Percentiles rank a stretch among this genome's conserved stretches.
Conservation (phyloP, 2,329 filamentous ascomycete genomes). For the Aspergillus sp. region DNA sequence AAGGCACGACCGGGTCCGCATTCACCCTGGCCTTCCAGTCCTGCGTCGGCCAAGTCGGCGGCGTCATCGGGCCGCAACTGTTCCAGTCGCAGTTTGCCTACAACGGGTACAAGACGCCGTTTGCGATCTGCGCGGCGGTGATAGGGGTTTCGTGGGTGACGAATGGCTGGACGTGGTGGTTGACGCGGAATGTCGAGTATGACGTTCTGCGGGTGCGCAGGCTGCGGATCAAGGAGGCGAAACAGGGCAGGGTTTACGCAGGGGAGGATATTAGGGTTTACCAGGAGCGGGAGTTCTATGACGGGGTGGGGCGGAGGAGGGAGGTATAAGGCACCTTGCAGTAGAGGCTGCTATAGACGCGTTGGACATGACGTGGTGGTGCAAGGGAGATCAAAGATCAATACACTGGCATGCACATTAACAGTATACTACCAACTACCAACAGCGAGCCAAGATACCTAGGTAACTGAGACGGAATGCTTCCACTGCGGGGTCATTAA, state of each 20-base stretch:
- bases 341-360: not conserved
- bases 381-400: too few relatives aligned
- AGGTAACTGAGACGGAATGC: too few relatives aligned
- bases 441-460: too few relatives aligned
- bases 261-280: slow-evolving; percentile 13
- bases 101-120: slow-evolving; percentile 15
- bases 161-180: slow-evolving; percentile 14
- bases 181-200: slow-evolving; percentile 9
- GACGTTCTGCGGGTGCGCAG: slow-evolving; percentile 1
- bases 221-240: slow-evolving; percentile 7
- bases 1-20: slow-evolving; percentile 12
- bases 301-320: not conserved
- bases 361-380: too few relatives aligned
- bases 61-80: slow-evolving; percentile 11
- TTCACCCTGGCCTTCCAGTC: slow-evolving; percentile 15
- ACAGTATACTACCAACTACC: too few relatives aligned
- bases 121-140: slow-evolving; percentile 10
- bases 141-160: slow-evolving; percentile 9
- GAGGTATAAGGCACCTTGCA: not conserved
- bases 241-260: slow-evolving; percentile 8
- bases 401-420: too few relatives aligned
- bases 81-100: slow-evolving; percentile 9
- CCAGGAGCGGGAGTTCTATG: slow-evolving; percentile 8
- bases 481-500: not conserved
- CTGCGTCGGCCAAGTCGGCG: slow-evolving; percentile 15